Percentiles rank a stretch among this genome's conserved stretches.
These are phyloP conservation scores for Thraustochytrium striatum DNA, from an alignment of 352 stramenopile species.

Conservation along the genomic window DNA sequence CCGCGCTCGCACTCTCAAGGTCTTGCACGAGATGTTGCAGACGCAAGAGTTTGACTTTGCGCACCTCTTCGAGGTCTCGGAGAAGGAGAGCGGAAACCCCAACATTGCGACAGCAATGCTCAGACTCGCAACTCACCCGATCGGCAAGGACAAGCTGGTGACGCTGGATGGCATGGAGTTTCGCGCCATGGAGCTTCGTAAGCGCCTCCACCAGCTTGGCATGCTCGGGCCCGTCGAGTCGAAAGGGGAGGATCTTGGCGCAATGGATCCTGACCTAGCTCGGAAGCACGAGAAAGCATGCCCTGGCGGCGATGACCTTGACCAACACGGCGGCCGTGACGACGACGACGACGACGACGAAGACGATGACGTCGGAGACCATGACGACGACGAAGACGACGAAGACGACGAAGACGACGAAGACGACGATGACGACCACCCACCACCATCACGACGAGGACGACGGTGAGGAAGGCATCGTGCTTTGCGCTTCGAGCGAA, in stretches of 20 bases:
- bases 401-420: conserved; percentile 52
- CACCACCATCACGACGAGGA: conserved; percentile 48
- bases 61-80: conserved; percentile 10
- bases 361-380: conserved; percentile 50
- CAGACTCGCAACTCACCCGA: background rate
- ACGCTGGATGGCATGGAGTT: conserved; percentile 58
- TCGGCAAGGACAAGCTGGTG: conserved; percentile 47
- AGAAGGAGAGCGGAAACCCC: background rate
- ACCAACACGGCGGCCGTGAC: conserved; percentile 1
- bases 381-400: conserved; percentile 16
- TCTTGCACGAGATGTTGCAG: conserved; percentile 41
- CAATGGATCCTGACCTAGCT: background rate
- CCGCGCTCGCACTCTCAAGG: conserved; percentile 3
- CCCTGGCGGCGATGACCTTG: too few species aligned
- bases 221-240: conserved; percentile 56
- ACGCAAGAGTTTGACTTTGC: conserved; percentile 36
- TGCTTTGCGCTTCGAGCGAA: conserved; percentile 48
- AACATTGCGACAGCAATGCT: conserved; percentile 34
- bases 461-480: conserved; percentile 60
- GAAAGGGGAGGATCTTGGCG: conserved; percentile 46
- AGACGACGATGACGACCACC: conserved; percentile 59
- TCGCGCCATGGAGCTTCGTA: conserved; percentile 57
- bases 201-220: conserved; percentile 60
- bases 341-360: conserved; percentile 60
- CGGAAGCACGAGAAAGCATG: too few species aligned